Evolutionary conservation across 2,329 filamentous ascomycete genomes (phyloP).

Genomic region (Polytolypa hystricis): DNA sequence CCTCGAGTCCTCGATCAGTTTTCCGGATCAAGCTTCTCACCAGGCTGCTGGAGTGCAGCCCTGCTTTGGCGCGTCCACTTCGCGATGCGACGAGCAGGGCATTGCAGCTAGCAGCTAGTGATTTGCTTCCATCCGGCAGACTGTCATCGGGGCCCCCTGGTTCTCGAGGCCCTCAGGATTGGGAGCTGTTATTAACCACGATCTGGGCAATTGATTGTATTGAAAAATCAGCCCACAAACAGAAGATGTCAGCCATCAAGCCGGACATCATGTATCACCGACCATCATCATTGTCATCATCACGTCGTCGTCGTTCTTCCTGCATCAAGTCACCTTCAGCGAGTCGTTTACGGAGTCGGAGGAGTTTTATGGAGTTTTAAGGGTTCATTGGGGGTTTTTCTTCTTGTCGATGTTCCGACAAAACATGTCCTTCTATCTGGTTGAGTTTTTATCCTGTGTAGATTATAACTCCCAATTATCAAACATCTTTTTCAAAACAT

Average conservation of each 20-base stretch:
- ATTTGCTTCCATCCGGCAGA: slow-evolving; percentile 26
- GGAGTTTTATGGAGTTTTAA: not conserved
- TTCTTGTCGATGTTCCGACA: too few relatives aligned
- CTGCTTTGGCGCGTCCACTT: slow-evolving; percentile 43
- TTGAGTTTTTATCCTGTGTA: too few relatives aligned
- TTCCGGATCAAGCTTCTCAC: slow-evolving; percentile 41
- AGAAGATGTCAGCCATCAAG: not conserved
- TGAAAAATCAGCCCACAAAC: slow-evolving; percentile 24
- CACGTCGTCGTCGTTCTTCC: too few relatives aligned
- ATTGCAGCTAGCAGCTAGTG: slow-evolving; percentile 41
- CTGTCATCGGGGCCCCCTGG: slow-evolving; percentile 23
- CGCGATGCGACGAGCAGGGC: slow-evolving; percentile 43
- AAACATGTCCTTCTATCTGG: too few relatives aligned
- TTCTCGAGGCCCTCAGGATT: slow-evolving; percentile 23
- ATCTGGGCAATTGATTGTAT: slow-evolving; percentile 36
- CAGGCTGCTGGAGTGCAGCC: slow-evolving; percentile 42
- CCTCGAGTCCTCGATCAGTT: slow-evolving; percentile 35
- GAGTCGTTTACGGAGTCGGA: not conserved
- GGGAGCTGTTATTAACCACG: slow-evolving; percentile 37
- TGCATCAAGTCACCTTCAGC: too few relatives aligned
- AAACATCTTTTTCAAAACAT: too few relatives aligned
- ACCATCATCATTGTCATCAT: too few relatives aligned
- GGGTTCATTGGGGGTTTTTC: too few relatives aligned
- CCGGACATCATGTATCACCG: too few relatives aligned
- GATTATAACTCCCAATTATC: too few relatives aligned